These are phyloP conservation scores for Pythium insidiosum DNA, from an alignment of 352 stramenopile species.

Conservation along the genomic window DNA sequence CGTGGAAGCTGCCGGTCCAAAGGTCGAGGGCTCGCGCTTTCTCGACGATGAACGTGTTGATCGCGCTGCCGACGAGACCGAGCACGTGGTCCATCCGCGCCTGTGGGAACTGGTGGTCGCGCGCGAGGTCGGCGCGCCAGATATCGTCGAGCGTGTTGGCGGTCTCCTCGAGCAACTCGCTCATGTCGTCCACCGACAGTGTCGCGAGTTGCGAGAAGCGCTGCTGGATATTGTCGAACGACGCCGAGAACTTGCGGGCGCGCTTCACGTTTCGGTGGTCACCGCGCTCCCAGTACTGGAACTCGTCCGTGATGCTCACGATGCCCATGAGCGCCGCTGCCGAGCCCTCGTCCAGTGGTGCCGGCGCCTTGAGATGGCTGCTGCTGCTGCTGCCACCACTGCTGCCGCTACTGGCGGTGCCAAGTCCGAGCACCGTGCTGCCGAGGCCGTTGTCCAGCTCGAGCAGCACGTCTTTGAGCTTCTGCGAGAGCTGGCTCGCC, in stretches of 20 bases:
- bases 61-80: constrained; percentile 60
- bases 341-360: constrained; percentile 16
- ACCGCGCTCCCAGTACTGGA: constrained; percentile 76
- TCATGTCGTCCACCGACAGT: constrained; percentile 70
- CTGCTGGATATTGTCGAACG: constrained; percentile 81
- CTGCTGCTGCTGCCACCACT: not conserved
- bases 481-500: constrained; percentile 48
- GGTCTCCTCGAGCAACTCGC: constrained; percentile 80
- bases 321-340: constrained; percentile 62
- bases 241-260: constrained; percentile 66
- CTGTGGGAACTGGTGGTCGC: constrained; percentile 74
- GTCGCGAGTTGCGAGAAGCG: constrained; percentile 52
- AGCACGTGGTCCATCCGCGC: constrained; percentile 84
- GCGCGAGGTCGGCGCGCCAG: constrained; percentile 70
- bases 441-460: constrained; percentile 67
- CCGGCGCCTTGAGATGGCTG: no score
- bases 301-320: constrained; percentile 78
- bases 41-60: constrained; percentile 68
- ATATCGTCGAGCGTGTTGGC: constrained; percentile 85
- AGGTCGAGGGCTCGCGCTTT: constrained; percentile 43
- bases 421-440: constrained; percentile 19
- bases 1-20: constrained; percentile 60
- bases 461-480: constrained; percentile 72
- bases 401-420: constrained; percentile 1
- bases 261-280: constrained; percentile 51